Evolutionary conservation across 345 rosid species (phyloP), one percentile per base, ranked within the genome.

Genomic region (Balakata baccata): DNA sequence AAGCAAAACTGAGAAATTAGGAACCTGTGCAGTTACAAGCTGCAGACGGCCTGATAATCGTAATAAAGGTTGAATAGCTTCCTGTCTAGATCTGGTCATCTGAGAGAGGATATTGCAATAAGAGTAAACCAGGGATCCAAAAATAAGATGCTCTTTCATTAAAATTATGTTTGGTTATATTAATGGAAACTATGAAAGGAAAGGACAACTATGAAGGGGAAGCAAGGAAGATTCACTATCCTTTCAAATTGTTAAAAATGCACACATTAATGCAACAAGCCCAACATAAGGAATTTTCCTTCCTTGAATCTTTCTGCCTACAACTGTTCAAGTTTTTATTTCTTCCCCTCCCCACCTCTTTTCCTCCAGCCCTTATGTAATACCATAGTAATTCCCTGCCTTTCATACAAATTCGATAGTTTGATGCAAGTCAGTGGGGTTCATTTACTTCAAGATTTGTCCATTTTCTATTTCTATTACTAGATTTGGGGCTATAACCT

Each of bases 31-130:
- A 34, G 81, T 87, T 71, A 89, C 83, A 73, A 95, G 93, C 74
- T 90, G 91, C 74, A 91, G 82, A 68, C 98, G 93, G 22, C 99
- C 99, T 22, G 95, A 85, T 71, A 91, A 81, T 73, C 87, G 94
- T 71, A 93, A 77, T 74, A 92, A 83, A 75, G 89, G 86, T 82
- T 85, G 89, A 85, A 87, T 60, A 74, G 90, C 86, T 14, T 45
- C 78, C 75, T 83, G 89, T 80, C 94, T 87, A 70, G 86, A 79
- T 78, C 79, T 86, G 41, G 88, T 79, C 56, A 83, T 85, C 99
- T 91, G 79, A 46, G 72, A 76, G 56, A 81, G 66, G 45, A 79
- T 72, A 69, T 58, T 11, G 69, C 13, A 22, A 57, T 53, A 65
- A 78, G 63, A 72, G 56, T 51, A 47, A 57, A 39, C 39, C 37